Evolutionary conservation across 306 rosid genomes (phyloP), one percentile per base, ranked within the genome.

Genomic region (Datisca glomerata): DNA sequence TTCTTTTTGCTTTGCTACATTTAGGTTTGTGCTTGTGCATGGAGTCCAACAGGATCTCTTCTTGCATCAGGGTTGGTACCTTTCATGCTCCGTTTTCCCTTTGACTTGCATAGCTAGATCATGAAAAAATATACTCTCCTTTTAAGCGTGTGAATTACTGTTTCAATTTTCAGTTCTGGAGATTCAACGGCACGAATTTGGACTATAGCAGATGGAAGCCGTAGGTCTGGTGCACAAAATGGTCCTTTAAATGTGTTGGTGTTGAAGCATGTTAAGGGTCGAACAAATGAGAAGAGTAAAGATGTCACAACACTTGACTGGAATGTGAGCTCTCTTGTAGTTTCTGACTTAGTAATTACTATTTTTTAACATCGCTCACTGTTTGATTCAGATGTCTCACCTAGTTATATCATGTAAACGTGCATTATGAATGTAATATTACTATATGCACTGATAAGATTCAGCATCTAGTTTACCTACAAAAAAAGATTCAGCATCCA

Each of bases 131-230:
- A n/a, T n/a, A n/a, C n/a, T n/a, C n/a, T n/a, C n/a, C n/a, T n/a
- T n/a, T n/a, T n/a, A n/a, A n/a, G n/a, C n/a, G n/a, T 15, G 11
- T 49, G 5, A 42, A 18, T 10, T 29, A 49, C 8, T 12, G 12
- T 32, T 34, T 40, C 47, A 52, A 41, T 42, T 12, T 53, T 27
- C 49, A 87, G 96, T 66, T 87, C 96, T 36, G 93, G 93, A 55
- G 96, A 87, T 60, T 82, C 96, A 1, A 87, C 96, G 11, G 96
- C 96, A 69, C 96, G 96, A 32, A 82, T 87, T 56, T 82, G 96
- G 96, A 57, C 73, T 24, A 71, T 87, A 51, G 61, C 71, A 1
- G 94, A 82, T 57, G 85, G 82, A 23, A 71, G 74, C 67, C 45
- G 59, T 45, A 76, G 71, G 51, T 61, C 81, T 55, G 65, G 66